phyloP scores from a whole-genome alignment of 441 rosid species.

The Aleurites moluccanus region DNA sequence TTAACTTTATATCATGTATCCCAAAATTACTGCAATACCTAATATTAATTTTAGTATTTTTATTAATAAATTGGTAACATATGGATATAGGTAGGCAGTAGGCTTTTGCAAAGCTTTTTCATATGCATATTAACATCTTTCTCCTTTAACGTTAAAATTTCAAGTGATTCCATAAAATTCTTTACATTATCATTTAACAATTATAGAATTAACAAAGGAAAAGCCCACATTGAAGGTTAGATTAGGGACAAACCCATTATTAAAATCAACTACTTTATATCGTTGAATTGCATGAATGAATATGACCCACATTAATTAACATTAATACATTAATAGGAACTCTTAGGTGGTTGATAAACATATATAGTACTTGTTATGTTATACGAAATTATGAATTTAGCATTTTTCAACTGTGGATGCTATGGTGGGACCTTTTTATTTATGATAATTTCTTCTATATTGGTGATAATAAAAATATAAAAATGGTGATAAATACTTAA shows the following conservation, averaged over 20 bases:
- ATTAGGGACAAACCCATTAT: not conserved
- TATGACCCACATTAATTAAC: constrained; percentile 37
- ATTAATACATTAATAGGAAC: constrained; percentile 32
- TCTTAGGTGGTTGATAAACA: constrained; percentile 34
- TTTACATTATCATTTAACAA: not conserved
- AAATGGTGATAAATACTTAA: not conserved
- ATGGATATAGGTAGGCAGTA: too few relatives aligned
- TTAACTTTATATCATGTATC: not conserved
- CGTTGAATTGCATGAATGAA: constrained; percentile 20
- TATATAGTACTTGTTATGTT: not conserved
- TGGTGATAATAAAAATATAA: constrained; percentile 4
- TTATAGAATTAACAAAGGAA: not conserved
- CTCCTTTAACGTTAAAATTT: not conserved
- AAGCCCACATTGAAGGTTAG: not conserved
- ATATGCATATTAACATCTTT: not conserved
- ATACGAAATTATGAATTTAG: constrained; percentile 9
- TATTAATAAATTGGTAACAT: not conserved
- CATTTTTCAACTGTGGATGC: constrained; percentile 22
- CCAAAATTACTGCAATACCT: not conserved
- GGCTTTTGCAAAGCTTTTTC: not conserved
- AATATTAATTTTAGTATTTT: not conserved
- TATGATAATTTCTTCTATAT: constrained; percentile 13
- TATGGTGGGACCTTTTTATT: constrained; percentile 28
- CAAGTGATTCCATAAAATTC: not conserved
- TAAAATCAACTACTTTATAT: not conserved